Evolutionary conservation across 2,329 filamentous ascomycete genomes (phyloP), one percentile per base, ranked within the genome.

Genomic region (Sporothrix mexicana): DNA sequence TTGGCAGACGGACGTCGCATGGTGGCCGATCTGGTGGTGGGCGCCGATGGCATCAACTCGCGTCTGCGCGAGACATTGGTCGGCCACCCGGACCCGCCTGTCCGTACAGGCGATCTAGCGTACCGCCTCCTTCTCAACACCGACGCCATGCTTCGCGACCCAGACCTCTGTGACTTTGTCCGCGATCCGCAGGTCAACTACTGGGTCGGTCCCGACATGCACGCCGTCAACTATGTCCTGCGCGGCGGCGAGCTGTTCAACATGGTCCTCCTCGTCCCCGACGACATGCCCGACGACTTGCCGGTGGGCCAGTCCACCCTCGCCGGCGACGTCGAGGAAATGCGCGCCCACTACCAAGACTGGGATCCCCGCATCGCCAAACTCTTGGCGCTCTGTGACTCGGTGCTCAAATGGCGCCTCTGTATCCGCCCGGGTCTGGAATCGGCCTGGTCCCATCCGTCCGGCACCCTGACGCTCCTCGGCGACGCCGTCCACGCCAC

Each of bases 351-450:
- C 12, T 84, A 83, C 72, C 55, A 57, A 0, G 74, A 72, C 41
- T 84, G 82, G 82, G 80, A 82, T 55, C 77, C 80, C 0, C 77
- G 79, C 30, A 78, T 83, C 2, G 77, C 74, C 51, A 82, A 80
- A 76, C 77, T 79, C 23, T 78, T 83, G 0, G 78, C 73, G n/a
- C 80, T 79, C 74, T 78, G 80, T 10, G 79, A 82, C 49, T 79
- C 80, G 3, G 83, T 84, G 49, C 79, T 82, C 74, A 85, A 86
- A 75, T 86, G 84, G 85, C 81, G 82, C 4, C 81, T 86, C 4
- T 83, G 81, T 73, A 84, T 81, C 73, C 83, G 85, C 72, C 80
- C 84, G 15, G 78, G 78, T 7, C 77, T 80, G 36, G 78, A 86
- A 51, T 75, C 79, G 1, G 76, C 78, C 8, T 86, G 84, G 84